A percentile compares a stretch with the other conserved stretches of the same genome.
phyloP scores from a whole-genome alignment of 495 filamentous ascomycete species.

The Podospora pseudocomata region DNA sequence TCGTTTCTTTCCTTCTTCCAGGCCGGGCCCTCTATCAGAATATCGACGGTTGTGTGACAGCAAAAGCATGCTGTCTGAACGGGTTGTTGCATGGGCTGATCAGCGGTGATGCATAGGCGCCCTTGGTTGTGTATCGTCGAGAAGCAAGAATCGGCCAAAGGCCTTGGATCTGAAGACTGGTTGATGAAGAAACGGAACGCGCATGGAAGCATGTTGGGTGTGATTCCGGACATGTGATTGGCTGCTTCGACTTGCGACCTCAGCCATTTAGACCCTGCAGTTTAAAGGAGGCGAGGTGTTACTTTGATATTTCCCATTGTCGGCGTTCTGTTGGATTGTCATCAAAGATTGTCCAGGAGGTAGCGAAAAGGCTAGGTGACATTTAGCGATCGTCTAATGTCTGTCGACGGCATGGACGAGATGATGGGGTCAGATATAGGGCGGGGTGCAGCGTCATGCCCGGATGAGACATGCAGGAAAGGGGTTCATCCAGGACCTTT shows the following conservation, averaged over 20 bases:
- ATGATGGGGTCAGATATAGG: neutral
- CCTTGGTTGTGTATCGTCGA: neutral
- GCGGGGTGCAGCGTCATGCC: neutral
- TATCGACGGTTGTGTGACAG: too few relatives aligned
- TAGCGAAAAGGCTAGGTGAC: neutral
- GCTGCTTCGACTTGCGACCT: neutral
- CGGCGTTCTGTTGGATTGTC: neutral
- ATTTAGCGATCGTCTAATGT: neutral
- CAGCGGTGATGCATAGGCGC: neutral
- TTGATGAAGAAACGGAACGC: neutral
- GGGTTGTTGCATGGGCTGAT: neutral
- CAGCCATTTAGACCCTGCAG: constrained; percentile 9
- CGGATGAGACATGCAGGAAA: neutral
- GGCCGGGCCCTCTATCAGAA: neutral
- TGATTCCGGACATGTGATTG: constrained; percentile 8
- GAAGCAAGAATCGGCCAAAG: neutral
- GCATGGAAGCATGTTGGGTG: neutral
- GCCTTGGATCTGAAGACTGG: neutral
- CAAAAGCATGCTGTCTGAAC: neutral
- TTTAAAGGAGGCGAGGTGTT: constrained; percentile 18
- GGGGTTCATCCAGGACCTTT: neutral
- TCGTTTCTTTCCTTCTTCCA: neutral
- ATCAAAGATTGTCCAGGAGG: neutral
- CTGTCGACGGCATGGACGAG: neutral
- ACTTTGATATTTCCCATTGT: constrained; percentile 4